phyloP scores from a whole-genome alignment of 495 filamentous ascomycete species.

The Penicillium simplicissimum region DNA sequence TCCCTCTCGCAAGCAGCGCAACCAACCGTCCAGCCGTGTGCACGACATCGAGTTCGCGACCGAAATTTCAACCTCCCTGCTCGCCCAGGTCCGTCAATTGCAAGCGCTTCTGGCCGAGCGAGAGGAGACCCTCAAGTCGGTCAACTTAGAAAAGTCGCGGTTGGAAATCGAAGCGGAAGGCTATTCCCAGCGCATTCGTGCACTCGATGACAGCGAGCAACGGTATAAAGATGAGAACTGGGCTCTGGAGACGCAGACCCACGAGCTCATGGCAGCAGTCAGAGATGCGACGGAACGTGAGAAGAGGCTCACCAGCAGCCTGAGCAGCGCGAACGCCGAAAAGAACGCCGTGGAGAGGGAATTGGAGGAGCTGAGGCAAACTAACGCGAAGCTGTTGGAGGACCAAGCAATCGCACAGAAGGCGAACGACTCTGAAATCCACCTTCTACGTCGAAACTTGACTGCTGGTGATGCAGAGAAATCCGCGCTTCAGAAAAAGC shows the following conservation, averaged over 20 bases:
- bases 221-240: constrained; percentile 98
- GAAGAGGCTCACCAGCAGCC: constrained; percentile 68
- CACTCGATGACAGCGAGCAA: constrained; percentile 88
- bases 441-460: constrained; percentile 72
- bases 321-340: constrained; percentile 69
- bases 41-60: constrained; percentile 96
- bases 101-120: constrained; percentile 81
- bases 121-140: constrained; percentile 78
- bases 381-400: constrained; percentile 73
- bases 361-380: constrained; percentile 81
- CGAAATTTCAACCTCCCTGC: constrained; percentile 87
- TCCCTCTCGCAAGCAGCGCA: constrained; percentile 81
- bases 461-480: constrained; percentile 74
- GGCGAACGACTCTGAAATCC: constrained; percentile 84
- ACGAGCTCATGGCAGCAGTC: constrained; percentile 69
- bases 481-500: constrained; percentile 68
- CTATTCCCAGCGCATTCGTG: constrained; percentile 73
- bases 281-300: constrained; percentile 77
- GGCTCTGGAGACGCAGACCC: constrained; percentile 86
- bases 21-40: constrained; percentile 80
- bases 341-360: constrained; percentile 77
- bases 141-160: constrained; percentile 69
- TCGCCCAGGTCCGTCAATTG: constrained; percentile 84
- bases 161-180: constrained; percentile 81
- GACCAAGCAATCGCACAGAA: constrained; percentile 74